These are phyloP conservation scores for Asclepias syriaca DNA, from an alignment of 257 asterid species.

Conservation along the genomic window DNA sequence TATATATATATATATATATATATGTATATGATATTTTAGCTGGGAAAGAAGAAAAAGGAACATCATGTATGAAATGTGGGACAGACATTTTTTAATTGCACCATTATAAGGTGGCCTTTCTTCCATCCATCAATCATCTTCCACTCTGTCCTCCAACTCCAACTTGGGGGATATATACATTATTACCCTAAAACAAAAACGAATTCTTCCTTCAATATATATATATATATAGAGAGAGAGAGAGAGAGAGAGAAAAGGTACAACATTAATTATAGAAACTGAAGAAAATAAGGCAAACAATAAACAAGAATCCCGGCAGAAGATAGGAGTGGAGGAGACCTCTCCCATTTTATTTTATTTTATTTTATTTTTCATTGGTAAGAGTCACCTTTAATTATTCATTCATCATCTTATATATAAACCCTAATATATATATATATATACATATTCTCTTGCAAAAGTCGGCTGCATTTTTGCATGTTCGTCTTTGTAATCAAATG, in stretches of 20 bases:
- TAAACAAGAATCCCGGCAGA: conserved; percentile 24
- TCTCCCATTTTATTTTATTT: not conserved
- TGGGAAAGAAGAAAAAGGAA: conserved; percentile 27
- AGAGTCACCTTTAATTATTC: not conserved
- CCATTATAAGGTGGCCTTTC: conserved; percentile 75
- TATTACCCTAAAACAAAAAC: too few relatives aligned
- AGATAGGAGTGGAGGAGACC: not conserved
- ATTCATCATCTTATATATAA: not conserved
- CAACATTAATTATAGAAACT: conserved; percentile 8
- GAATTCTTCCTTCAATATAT: not conserved
- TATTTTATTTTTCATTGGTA: not conserved
- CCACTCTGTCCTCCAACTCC: conserved; percentile 35
- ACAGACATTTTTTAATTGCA: conserved; percentile 45
- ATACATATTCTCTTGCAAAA: conserved; percentile 11
- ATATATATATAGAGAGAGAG: not conserved
- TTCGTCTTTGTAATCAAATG: not conserved
- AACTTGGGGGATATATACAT: too few relatives aligned
- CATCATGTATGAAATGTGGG: conserved; percentile 39
- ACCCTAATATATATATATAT: not conserved
- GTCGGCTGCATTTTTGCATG: conserved; percentile 10
- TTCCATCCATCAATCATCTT: conserved; percentile 72
- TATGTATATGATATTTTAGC: conserved; percentile 34
- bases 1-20: too few relatives aligned
- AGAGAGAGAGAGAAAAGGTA: not conserved
- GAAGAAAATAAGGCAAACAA: conserved; percentile 15